Conservation (phyloP, 768 basidiomycete species). For the Candolleomyces eurysporus region DNA sequence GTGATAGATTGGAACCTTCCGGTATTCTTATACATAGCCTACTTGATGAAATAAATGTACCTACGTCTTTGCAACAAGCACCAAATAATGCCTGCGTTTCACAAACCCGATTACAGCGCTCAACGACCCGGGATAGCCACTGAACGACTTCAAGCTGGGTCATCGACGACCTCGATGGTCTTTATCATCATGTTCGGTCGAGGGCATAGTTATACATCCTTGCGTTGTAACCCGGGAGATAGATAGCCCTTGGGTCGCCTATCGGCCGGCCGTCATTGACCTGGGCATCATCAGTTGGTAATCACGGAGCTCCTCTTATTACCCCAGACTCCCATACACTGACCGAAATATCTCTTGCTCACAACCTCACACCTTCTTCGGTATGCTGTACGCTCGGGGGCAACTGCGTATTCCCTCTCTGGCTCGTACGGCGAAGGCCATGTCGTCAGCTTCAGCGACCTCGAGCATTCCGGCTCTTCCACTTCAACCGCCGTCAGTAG, state of each 20-base stretch:
- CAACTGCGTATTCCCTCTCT: constrained; percentile 22
- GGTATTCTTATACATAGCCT: no score
- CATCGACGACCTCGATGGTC: no score
- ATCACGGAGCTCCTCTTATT: not conserved
- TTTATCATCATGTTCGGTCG: no score
- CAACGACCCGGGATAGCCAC: no score
- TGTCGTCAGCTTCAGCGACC: constrained; percentile 28
- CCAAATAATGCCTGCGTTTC: no score
- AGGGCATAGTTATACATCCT: not conserved
- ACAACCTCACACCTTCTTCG: not conserved
- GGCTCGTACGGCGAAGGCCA: constrained; percentile 29
- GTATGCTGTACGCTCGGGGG: constrained; percentile 31
- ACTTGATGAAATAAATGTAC: no score
- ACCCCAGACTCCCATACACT: not conserved
- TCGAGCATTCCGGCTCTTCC: constrained; percentile 42
- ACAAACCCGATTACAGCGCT: no score
- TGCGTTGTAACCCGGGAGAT: not conserved
- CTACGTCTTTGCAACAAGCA: no score
- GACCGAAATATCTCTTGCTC: not conserved
- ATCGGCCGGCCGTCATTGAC: not conserved
- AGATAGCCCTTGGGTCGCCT: not conserved
- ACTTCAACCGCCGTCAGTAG: constrained; percentile 53
- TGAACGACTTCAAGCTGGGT: no score
- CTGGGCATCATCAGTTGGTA: not conserved
- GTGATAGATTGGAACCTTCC: no score